phyloP scores from a whole-genome alignment of 78 protist genomes.

The Parvularia atlantis region DNA sequence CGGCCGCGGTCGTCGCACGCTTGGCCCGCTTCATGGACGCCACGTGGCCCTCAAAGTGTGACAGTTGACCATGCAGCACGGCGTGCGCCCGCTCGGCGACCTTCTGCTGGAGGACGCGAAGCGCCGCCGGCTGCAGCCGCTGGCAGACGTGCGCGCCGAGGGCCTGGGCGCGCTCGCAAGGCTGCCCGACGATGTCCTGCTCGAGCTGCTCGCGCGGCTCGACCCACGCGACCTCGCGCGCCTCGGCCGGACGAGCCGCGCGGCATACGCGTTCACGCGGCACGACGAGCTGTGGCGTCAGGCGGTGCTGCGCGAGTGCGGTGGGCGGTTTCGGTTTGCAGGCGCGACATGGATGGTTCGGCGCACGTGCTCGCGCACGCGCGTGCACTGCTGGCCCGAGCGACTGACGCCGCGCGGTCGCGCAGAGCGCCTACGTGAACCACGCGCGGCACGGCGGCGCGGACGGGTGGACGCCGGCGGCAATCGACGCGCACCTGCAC shows the following conservation, averaged over 20 bases:
- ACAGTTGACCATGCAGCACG: no score
- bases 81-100: no score
- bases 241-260: background rate
- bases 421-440: background rate
- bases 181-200: no score
- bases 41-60: no score
- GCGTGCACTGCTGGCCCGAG: background rate
- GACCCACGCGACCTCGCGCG: background rate
- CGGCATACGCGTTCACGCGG: background rate
- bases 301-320: background rate
- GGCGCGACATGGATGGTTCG: background rate
- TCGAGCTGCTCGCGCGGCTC: background rate
- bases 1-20: no score
- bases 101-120: no score
- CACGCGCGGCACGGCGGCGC: no score
- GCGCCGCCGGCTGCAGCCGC: no score
- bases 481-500: background rate
- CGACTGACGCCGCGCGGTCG: background rate
- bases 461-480: background rate
- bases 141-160: no score
- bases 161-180: no score
- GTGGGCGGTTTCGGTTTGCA: background rate
- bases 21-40: no score
- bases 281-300: constrained; percentile 20
- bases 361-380: no score